Percentiles rank a stretch among this genome's conserved stretches.
These are phyloP conservation scores for Nasturtium officinale DNA, from an alignment of 345 rosid species.

Conservation along the genomic window DNA sequence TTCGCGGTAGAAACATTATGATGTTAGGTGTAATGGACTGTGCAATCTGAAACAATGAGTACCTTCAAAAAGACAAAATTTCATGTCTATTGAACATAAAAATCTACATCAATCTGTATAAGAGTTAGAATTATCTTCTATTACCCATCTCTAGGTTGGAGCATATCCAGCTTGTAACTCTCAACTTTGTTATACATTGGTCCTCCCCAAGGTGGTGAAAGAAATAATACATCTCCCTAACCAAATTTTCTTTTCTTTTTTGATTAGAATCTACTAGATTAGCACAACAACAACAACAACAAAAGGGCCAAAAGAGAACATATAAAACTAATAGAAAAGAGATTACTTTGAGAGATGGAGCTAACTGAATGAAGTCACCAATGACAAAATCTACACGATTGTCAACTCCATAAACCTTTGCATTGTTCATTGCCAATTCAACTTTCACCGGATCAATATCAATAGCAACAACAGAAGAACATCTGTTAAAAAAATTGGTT, in stretches of 20 bases:
- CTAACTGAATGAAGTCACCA: slow-evolving; percentile 54
- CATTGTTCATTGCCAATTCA: slow-evolving; percentile 47
- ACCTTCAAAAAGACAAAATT: slow-evolving; percentile 27
- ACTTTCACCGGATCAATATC: slow-evolving; percentile 57
- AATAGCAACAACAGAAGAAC: slow-evolving; percentile 52
- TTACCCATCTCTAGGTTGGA: slow-evolving; percentile 54
- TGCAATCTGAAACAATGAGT: slow-evolving; percentile 36
- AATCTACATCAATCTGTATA: not conserved
- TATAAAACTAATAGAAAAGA: not conserved
- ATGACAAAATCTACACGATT: slow-evolving; percentile 47
- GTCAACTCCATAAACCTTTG: slow-evolving; percentile 55
- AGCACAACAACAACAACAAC: too few relatives aligned
- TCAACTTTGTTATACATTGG: slow-evolving; percentile 47
- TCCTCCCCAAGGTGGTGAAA: slow-evolving; percentile 60
- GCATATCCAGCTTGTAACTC: slow-evolving; percentile 48
- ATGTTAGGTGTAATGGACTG: slow-evolving; percentile 33
- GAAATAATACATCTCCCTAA: slow-evolving; percentile 50
- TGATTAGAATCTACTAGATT: too few relatives aligned
- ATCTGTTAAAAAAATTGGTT: slow-evolving; percentile 27
- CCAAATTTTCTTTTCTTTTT: too few relatives aligned
- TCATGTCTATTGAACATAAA: not conserved
- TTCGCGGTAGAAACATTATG: slow-evolving; percentile 33
- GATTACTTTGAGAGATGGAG: slow-evolving; percentile 55
- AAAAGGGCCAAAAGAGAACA: not conserved
- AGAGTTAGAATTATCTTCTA: not conserved